These are phyloP conservation scores for Pyrus betulifolia DNA, from an alignment of 306 rosid species.

Conservation along the genomic window DNA sequence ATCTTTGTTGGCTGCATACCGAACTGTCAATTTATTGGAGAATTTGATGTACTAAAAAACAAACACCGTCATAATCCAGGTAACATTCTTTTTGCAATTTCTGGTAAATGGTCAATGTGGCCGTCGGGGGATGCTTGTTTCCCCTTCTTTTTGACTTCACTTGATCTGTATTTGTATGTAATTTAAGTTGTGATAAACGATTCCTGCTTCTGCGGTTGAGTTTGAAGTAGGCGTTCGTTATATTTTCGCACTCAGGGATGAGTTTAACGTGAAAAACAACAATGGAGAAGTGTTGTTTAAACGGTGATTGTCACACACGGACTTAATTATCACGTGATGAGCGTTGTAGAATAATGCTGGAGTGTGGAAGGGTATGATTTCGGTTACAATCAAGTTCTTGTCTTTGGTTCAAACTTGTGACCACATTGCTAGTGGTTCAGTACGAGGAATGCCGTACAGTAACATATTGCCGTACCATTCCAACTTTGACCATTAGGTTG, in stretches of 20 bases:
- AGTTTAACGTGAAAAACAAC: too few relatives aligned
- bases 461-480: neutral
- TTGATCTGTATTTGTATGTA: neutral
- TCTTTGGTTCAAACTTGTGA: too few relatives aligned
- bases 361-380: too few relatives aligned
- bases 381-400: neutral
- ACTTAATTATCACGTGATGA: too few relatives aligned
- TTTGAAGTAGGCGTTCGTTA: too few relatives aligned
- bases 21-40: conserved; percentile 8
- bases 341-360: too few relatives aligned
- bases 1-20: conserved; percentile 15
- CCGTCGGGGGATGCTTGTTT: neutral
- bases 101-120: neutral
- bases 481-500: neutral
- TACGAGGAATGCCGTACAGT: neutral
- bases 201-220: too few relatives aligned
- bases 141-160: neutral
- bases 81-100: neutral
- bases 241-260: too few relatives aligned
- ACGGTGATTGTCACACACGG: too few relatives aligned
- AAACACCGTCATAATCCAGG: neutral
- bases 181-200: neutral
- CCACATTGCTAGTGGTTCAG: neutral
- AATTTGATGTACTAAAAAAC: neutral
- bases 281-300: too few relatives aligned